Percentiles rank a stretch among this genome's conserved stretches.
Conservation (phyloP, 768 basidiomycete genomes). For the Pisolithus marmoratus region DNA sequence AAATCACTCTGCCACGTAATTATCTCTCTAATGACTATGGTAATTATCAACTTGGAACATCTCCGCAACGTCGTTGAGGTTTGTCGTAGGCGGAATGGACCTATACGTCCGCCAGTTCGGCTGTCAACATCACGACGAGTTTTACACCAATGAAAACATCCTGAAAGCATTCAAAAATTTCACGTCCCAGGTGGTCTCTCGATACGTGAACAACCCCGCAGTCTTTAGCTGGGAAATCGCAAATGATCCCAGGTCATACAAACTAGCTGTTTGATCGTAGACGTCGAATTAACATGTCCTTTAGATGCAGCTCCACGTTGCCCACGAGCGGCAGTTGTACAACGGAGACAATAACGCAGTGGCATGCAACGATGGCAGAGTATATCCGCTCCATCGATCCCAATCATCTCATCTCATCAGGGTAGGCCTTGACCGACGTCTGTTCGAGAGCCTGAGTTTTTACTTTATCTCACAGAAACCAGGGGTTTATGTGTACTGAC, state of each 20-base stretch:
- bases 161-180: conserved; percentile 53
- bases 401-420: conserved; percentile 60
- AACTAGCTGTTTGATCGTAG: background rate
- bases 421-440: conserved; percentile 33
- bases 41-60: conserved; percentile 12
- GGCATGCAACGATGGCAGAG: conserved; percentile 45
- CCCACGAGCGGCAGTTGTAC: conserved; percentile 38
- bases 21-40: conserved; percentile 61
- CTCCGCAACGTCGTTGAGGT: conserved; percentile 2
- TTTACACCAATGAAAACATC: conserved; percentile 48
- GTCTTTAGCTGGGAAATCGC: conserved; percentile 58
- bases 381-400: conserved; percentile 46
- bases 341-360: conserved; percentile 48
- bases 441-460: background rate
- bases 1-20: conserved; percentile 42
- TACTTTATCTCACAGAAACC: conserved; percentile 28
- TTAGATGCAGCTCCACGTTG: conserved; percentile 55
- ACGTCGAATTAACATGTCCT: conserved; percentile 1
- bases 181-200: conserved; percentile 46
- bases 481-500: conserved; percentile 53
- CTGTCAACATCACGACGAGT: conserved; percentile 44
- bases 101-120: conserved; percentile 50
- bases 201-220: conserved; percentile 49
- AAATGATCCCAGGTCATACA: conserved; percentile 53
- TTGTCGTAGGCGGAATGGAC: conserved; percentile 55